Base-by-base conservation (phyloP, 2,329 filamentous ascomycete genomes). In the Phialophora chinensis region DNA sequence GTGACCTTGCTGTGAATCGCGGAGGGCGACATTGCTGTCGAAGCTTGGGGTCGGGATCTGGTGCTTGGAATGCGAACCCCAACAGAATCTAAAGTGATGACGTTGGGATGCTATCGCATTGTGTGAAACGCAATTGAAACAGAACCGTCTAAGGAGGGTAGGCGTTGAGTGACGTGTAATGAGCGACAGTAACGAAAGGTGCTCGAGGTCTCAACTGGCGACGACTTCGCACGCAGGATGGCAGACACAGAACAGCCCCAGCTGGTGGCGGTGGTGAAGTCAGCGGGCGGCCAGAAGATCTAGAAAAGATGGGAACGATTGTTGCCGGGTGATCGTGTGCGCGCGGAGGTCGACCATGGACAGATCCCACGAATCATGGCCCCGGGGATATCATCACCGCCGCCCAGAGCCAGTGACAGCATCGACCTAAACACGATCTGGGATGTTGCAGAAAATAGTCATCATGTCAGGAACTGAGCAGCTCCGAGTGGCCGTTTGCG, bases 1-100 rank as follows among this genome's bases (percentile, higher is more conserved):
- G 66, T 71, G 54, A 70, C 68, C 61, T 71, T 72, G 44, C 8
- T 64, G 60, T 66, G 66, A 8, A 71, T 59, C 33, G 69, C 70
- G 50, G 72, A 69, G 42, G 73, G 73, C 56, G 74, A 75, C 74
- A 75, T 75, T 56, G 20, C 44, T 49, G 55, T 56, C 25, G 35
- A 47, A 29, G 42, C 38, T 57, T 64, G n/a, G 47, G 53, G 42
- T 8, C 58, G 56, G 35, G 33, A 31, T 42, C 17, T 17, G 20
- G 23, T 25, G 49, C 17, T 29, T 17, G 23, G 52, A 35, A 64
- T 57, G 12, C 53, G 66, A 56, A 53, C 29, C 62, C 61, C 63
- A 65, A 66, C 65, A 69, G 55, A 65, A 60, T 58, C 62, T 31
- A 33, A 35, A 23, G 54, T 42, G 60, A 56, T 62, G 60, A 62